These are phyloP conservation scores for Lizanozyma gosingica DNA, from an alignment of 1,139 yeast species.

Conservation along the genomic window DNA sequence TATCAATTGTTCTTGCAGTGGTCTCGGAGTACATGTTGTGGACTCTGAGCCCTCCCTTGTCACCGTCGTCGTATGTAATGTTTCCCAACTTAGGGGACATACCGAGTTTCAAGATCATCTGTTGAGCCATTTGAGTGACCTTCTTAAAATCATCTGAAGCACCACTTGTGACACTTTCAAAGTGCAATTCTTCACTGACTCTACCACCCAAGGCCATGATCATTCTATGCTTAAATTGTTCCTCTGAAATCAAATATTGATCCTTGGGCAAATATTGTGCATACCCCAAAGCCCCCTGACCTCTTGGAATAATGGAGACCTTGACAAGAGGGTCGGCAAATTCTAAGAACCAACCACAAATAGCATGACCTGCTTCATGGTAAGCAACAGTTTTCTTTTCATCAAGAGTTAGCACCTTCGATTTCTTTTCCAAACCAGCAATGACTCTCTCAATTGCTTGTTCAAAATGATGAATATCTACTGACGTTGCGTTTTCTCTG, in stretches of 20 bases:
- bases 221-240: constrained; percentile 65
- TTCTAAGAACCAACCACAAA: constrained; percentile 69
- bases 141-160: constrained; percentile 78
- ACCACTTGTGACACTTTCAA: constrained; percentile 71
- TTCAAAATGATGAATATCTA: constrained; percentile 58
- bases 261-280: constrained; percentile 80
- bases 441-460: constrained; percentile 76
- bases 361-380: constrained; percentile 81
- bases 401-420: constrained; percentile 56
- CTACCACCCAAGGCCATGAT: constrained; percentile 78
- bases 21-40: constrained; percentile 64
- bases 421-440: constrained; percentile 72
- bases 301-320: constrained; percentile 77
- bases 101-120: constrained; percentile 69
- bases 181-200: constrained; percentile 70
- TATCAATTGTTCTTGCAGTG: constrained; percentile 58
- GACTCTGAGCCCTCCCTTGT: constrained; percentile 41
- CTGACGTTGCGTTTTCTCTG: constrained; percentile 48
- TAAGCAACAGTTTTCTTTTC: constrained; percentile 73
- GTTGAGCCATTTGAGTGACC: constrained; percentile 68
- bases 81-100: constrained; percentile 68
- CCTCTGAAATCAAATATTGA: constrained; percentile 55
- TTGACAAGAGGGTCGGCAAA: constrained; percentile 70
- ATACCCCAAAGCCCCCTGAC: constrained; percentile 78
- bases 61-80: constrained; percentile 40